Evolutionary conservation across 805 yeast species (phyloP).

Genomic region (Yarrowia osloensis): DNA sequence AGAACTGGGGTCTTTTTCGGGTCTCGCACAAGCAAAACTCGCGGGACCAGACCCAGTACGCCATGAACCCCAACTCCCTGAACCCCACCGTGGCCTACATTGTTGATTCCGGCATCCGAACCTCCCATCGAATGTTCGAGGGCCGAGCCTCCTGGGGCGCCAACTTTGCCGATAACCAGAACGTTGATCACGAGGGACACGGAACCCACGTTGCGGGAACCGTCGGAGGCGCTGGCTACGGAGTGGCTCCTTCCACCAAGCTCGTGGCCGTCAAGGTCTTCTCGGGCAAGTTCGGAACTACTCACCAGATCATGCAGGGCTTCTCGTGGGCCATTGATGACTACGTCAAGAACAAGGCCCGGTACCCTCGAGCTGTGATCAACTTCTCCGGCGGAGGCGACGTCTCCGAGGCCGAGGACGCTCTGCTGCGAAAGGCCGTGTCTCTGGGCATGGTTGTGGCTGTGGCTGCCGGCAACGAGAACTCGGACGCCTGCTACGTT

Average conservation of each 20-base stretch:
- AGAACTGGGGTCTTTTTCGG: conserved; percentile 2
- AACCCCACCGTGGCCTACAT: conserved; percentile 47
- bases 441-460: conserved; percentile 41
- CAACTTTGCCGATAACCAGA: conserved; percentile 48
- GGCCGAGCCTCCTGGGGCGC: conserved; percentile 61
- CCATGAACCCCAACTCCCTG: background rate
- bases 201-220: conserved; percentile 67
- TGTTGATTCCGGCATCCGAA: conserved; percentile 59
- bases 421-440: conserved; percentile 39
- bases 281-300: conserved; percentile 57
- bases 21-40: background rate
- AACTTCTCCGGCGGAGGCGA: conserved; percentile 21
- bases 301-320: conserved; percentile 59
- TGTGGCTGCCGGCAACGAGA: background rate
- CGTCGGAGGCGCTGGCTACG: conserved; percentile 54
- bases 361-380: conserved; percentile 10
- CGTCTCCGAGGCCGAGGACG: conserved; percentile 35
- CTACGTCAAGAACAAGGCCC: conserved; percentile 35
- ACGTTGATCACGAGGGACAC: conserved; percentile 56
- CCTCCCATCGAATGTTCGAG: conserved; percentile 53
- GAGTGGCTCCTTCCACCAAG: conserved; percentile 54
- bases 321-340: conserved; percentile 53
- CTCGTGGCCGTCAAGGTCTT: conserved; percentile 61
- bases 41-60: background rate
- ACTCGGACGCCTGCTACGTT: background rate